Base-by-base conservation (phyloP, 345 rosid species). In the Eutrema yunnanense region DNA sequence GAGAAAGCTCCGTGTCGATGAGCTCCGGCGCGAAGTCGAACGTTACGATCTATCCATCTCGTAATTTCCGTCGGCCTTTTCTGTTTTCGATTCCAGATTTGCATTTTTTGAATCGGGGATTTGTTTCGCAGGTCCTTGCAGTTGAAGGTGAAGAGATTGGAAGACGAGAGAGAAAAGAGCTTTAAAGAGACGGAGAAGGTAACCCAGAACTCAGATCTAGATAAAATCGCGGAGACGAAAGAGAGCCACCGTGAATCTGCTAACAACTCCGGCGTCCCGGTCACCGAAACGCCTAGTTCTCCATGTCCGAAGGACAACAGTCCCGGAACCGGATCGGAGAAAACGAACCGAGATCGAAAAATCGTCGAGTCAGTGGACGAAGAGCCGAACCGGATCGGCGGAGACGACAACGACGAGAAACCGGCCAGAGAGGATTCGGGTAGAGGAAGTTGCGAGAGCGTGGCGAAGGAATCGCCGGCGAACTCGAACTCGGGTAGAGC, bases 101-200 rank as follows among this genome's bases (percentile, higher is more conserved):
- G 42, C 32, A 7, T 55, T 69, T 38, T 33, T 12, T 38, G 30
- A 42, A 54, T 26, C 12, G 32, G 6, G 43, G 52, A 10, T 53
- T 43, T 62, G 33, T 49, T 62, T 4, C 29, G 1, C 65, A 76
- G 79, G 72, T 84, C 91, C 1, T 75, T 90, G 76, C 88, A 86
- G 81, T 67, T 72, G 73, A 86, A 87, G 79, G 93, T 90, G 80
- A 87, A 86, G 80, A 76, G 79, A 78, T 75, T 87, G 68, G 86
- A 85, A 32, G 89, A 90, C 16, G 93, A 90, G 56, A 77, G 84
- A 29, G 87, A 82, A 38, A 67, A 65, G 67, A 71, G 82, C 74
- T 59, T 74, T 72, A 62, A 75, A 43, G 73, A 54, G 63, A 27
- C 50, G 41, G 58, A 58, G 27, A 63, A 10, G 53, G 61, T 27